Percentiles rank a stretch among this genome's conserved stretches.
phyloP scores from a whole-genome alignment of 2,329 filamentous ascomycete genomes.

The Thelonectria olida region DNA sequence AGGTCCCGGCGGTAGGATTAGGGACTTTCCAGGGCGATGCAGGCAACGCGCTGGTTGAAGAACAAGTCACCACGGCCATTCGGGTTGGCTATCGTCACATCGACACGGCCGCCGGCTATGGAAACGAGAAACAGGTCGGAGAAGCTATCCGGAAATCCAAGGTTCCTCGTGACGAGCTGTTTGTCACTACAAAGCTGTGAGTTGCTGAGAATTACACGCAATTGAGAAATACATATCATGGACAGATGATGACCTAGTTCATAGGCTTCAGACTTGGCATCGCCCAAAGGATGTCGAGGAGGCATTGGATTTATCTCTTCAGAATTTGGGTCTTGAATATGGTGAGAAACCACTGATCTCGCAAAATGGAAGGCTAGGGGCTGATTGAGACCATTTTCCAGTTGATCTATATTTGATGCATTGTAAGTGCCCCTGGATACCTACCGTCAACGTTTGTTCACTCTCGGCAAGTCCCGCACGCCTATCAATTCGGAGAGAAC shows the following conservation, averaged over 20 bases:
- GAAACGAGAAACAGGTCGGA: not conserved
- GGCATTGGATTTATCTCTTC: not conserved
- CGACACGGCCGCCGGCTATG: not conserved
- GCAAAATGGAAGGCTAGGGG: no score
- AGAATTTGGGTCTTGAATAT: not conserved
- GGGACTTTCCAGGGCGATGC: not conserved
- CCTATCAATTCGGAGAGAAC: constrained; percentile 1
- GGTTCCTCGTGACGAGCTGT: not conserved
- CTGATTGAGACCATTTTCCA: not conserved
- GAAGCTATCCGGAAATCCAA: not conserved
- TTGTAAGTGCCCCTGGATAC: not conserved
- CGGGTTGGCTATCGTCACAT: not conserved
- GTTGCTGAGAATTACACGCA: not conserved
- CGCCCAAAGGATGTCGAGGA: not conserved
- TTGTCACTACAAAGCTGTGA: not conserved
- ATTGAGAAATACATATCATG: not conserved
- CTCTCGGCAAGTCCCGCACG: not conserved
- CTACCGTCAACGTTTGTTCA: not conserved
- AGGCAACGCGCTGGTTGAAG: not conserved
- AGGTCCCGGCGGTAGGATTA: not conserved
- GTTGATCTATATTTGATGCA: not conserved
- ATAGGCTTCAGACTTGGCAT: not conserved
- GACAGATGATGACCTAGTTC: not conserved
- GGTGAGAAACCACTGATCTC: not conserved
- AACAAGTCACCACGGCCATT: not conserved